Conservation (phyloP, 805 yeast genomes). For the Starmerella asiatica region DNA sequence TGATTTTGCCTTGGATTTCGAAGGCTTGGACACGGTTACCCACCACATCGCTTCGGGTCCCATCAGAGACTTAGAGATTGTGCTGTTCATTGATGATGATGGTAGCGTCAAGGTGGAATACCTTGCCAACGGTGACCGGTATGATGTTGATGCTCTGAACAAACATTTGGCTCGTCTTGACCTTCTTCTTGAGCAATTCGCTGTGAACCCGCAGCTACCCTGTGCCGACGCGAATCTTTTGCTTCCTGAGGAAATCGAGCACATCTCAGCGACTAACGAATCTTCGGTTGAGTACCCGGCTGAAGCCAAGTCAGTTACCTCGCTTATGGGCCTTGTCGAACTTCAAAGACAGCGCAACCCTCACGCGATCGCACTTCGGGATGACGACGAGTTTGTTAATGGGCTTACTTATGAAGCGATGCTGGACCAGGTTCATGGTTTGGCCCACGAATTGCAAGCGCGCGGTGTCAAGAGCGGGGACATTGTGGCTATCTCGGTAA, state of each 20-base stretch:
- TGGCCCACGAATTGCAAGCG: background rate
- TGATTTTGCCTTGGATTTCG: conserved; percentile 12
- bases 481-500: conserved; percentile 8
- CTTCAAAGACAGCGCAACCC: conserved; percentile 2
- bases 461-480: conserved; percentile 9
- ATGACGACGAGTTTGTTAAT: conserved; percentile 1
- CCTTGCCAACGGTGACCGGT: conserved; percentile 10
- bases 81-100: conserved; percentile 3
- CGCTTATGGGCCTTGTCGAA: background rate
- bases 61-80: conserved; percentile 13
- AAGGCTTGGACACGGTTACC: conserved; percentile 3
- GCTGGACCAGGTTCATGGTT: background rate
- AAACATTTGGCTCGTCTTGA: conserved; percentile 5
- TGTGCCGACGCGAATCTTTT: conserved; percentile 1
- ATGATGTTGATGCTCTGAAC: conserved; percentile 3
- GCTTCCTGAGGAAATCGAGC: conserved; percentile 1
- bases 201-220: background rate
- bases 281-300: background rate
- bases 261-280: background rate
- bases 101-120: conserved; percentile 7
- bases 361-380: conserved; percentile 4
- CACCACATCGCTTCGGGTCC: conserved; percentile 16
- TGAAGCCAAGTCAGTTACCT: background rate
- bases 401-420: conserved; percentile 4
- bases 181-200: conserved; percentile 3